Conservation (phyloP, 2,329 filamentous ascomycete genomes). For the Fusarium sp. region DNA sequence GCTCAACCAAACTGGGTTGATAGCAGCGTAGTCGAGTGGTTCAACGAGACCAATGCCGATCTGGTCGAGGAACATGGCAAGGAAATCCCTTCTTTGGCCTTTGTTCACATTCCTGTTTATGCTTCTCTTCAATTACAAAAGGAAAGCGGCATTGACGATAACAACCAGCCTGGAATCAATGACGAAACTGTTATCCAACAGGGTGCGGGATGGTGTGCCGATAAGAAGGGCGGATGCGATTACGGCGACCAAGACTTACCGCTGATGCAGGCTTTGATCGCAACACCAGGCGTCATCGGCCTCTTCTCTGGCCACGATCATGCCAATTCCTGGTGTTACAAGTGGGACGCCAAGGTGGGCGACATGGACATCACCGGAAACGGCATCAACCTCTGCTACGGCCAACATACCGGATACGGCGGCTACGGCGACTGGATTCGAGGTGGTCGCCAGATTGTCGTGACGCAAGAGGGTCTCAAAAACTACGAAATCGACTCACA, state of each 20-base stretch:
- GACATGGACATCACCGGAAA: slow-evolving; percentile 61
- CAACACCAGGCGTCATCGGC: slow-evolving; percentile 66
- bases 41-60: slow-evolving; percentile 52
- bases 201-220: slow-evolving; percentile 59
- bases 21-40: slow-evolving; percentile 59
- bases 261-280: slow-evolving; percentile 72
- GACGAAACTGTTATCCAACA: slow-evolving; percentile 58
- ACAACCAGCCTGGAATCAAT: slow-evolving; percentile 61
- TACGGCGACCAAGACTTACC: slow-evolving; percentile 66
- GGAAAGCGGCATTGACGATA: slow-evolving; percentile 51
- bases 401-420: slow-evolving; percentile 76
- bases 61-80: slow-evolving; percentile 48
- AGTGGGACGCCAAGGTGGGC: slow-evolving; percentile 61
- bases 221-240: slow-evolving; percentile 54
- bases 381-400: slow-evolving; percentile 66
- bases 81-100: slow-evolving; percentile 60
- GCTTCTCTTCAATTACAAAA: slow-evolving; percentile 46
- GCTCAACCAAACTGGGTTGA: slow-evolving; percentile 60
- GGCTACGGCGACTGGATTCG: slow-evolving; percentile 75
- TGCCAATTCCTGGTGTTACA: slow-evolving; percentile 69
- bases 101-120: slow-evolving; percentile 62
- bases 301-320: slow-evolving; percentile 77
- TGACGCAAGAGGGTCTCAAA: slow-evolving; percentile 59
- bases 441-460: slow-evolving; percentile 68
- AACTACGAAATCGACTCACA: slow-evolving; percentile 66